These are phyloP conservation scores for Aspergillus nanangensis DNA, from an alignment of 495 filamentous ascomycete species.

Conservation along the genomic window DNA sequence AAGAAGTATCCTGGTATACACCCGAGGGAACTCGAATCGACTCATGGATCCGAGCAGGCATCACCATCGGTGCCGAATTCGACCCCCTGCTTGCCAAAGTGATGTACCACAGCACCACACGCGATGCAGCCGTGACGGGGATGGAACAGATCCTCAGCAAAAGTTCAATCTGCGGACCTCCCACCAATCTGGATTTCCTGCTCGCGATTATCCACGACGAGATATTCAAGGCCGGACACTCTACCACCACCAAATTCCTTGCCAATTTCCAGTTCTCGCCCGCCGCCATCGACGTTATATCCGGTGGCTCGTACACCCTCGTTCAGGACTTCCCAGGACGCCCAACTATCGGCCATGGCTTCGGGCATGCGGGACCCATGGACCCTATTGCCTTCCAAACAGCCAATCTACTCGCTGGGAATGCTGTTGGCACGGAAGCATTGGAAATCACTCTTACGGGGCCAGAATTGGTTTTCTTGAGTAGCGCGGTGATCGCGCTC, in stretches of 20 bases:
- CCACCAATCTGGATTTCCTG: constrained; percentile 53
- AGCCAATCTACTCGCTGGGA: constrained; percentile 55
- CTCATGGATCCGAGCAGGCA: constrained; percentile 54
- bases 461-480: constrained; percentile 50
- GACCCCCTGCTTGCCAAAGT: constrained; percentile 58
- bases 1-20: constrained; percentile 45
- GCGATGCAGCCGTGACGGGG: too few relatives aligned
- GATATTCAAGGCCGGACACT: constrained; percentile 36
- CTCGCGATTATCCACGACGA: constrained; percentile 35
- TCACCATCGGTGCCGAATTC: constrained; percentile 50
- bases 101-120: constrained; percentile 49
- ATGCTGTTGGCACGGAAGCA: constrained; percentile 41
- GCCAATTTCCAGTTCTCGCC: constrained; percentile 44
- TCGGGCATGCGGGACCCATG: constrained; percentile 48
- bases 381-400: constrained; percentile 47
- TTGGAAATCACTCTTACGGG: constrained; percentile 55
- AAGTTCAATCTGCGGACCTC: constrained; percentile 45
- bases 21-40: constrained; percentile 46
- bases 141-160: constrained; percentile 31
- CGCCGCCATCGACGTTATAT: constrained; percentile 50
- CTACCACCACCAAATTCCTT: constrained; percentile 50
- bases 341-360: constrained; percentile 43
- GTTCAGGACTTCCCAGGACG: constrained; percentile 55
- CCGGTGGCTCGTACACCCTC: constrained; percentile 47
- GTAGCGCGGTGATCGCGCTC: constrained; percentile 42